Conservation (phyloP, 164 flowering plant species). For the Houttuynia cordata region DNA sequence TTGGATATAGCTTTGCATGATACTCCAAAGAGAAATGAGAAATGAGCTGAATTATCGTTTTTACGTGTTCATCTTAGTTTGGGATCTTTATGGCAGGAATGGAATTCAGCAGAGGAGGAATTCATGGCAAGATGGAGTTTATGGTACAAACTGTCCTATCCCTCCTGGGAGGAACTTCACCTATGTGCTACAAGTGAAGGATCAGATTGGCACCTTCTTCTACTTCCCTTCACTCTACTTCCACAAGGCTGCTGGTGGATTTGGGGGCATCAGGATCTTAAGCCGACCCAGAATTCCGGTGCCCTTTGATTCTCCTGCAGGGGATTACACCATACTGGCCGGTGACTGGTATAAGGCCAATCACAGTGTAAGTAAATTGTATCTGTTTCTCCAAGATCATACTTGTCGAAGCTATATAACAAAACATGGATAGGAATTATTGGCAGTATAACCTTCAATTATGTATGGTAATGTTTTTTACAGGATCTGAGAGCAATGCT, state of each 20-base stretch:
- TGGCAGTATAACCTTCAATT: no score
- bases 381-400: background rate
- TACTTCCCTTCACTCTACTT: slow-evolving; percentile 77
- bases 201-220: slow-evolving; percentile 84
- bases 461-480: background rate
- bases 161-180: slow-evolving; percentile 89
- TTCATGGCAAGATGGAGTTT: slow-evolving; percentile 90
- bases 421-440: no score
- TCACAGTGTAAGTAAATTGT: slow-evolving; percentile 36
- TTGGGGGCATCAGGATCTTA: slow-evolving; percentile 58
- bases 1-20: no score
- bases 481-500: slow-evolving; percentile 45
- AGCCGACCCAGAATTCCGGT: slow-evolving; percentile 88
- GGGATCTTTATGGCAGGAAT: slow-evolving; percentile 40
- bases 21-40: no score
- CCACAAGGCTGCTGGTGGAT: slow-evolving; percentile 92
- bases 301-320: slow-evolving; percentile 79
- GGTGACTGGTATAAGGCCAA: slow-evolving; percentile 90
- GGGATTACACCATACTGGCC: slow-evolving; percentile 60
- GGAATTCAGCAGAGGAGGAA: slow-evolving; percentile 92
- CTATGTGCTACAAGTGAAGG: slow-evolving; percentile 75
- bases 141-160: slow-evolving; percentile 88
- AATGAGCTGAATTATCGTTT: no score
- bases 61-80: no score
- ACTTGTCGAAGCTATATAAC: no score